A percentile compares a stretch with the other conserved stretches of the same genome.
Evolutionary conservation across 2,329 filamentous ascomycete genomes (phyloP).

Genomic region (Fusarium drepaniforme): DNA sequence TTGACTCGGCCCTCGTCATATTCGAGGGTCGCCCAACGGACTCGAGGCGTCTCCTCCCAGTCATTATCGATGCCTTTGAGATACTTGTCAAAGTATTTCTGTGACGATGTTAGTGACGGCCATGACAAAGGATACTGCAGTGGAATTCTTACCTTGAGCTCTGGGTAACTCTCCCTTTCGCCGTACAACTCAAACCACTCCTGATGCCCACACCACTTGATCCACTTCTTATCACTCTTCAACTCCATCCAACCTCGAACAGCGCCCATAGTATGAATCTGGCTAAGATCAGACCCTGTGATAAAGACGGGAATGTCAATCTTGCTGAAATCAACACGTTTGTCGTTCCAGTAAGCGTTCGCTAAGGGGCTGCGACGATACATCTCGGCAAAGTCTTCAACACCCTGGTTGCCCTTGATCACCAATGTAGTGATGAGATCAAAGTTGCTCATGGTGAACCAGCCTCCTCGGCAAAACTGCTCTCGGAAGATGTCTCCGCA

Average conservation of each 20-base stretch:
- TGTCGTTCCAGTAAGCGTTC: constrained; percentile 22
- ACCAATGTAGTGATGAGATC: constrained; percentile 10
- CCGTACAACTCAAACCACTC: constrained; percentile 36
- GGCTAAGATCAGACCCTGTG: constrained; percentile 34
- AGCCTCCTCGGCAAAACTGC: constrained; percentile 26
- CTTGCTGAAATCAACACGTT: constrained; percentile 23
- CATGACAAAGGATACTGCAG: rapidly evolving
- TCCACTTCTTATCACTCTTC: constrained; percentile 35
- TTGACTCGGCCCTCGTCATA: constrained; percentile 35
- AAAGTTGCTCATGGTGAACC: constrained; percentile 27
- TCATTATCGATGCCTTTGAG: constrained; percentile 34
- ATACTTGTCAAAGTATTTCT: constrained; percentile 37
- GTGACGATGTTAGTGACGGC: not conserved
- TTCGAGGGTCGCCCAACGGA: constrained; percentile 36
- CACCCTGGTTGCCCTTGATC: constrained; percentile 8
- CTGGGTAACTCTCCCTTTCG: constrained; percentile 6
- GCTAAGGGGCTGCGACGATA: not conserved
- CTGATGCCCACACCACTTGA: constrained; percentile 34
- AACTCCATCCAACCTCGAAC: constrained; percentile 38
- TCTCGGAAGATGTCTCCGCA: constrained; percentile 25
- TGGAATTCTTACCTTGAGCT: constrained; percentile 3
- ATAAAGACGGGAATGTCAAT: constrained; percentile 37
- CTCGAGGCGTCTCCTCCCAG: constrained; percentile 37
- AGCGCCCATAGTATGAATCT: constrained; percentile 40
- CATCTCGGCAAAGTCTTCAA: constrained; percentile 16